Percentiles rank a stretch among this genome's conserved stretches.
phyloP scores from a whole-genome alignment of 805 yeast genomes.

The Metschnikowia chrysomelidarum region DNA sequence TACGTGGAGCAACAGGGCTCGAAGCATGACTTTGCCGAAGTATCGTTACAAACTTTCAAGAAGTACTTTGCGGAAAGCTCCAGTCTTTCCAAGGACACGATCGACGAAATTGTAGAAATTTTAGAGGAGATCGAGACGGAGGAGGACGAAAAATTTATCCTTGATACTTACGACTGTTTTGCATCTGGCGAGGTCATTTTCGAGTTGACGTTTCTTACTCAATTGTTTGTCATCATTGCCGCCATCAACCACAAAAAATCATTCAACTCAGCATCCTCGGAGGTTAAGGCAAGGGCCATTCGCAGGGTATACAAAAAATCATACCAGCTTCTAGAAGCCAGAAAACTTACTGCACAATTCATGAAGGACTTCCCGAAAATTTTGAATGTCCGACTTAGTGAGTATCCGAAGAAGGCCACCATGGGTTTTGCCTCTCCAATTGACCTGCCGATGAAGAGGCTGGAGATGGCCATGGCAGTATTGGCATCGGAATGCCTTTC shows the following conservation, averaged over 20 bases:
- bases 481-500: conserved; percentile 55
- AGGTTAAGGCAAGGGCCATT: conserved; percentile 24
- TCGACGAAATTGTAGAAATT: conserved; percentile 36
- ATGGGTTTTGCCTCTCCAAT: conserved; percentile 2
- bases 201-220: conserved; percentile 56
- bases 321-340: conserved; percentile 55
- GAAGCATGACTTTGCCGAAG: conserved; percentile 76
- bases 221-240: conserved; percentile 43
- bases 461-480: conserved; percentile 53
- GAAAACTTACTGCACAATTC: conserved; percentile 43
- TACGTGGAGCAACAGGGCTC: conserved; percentile 78
- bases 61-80: conserved; percentile 29
- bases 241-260: conserved; percentile 25
- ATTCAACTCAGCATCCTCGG: conserved; percentile 26
- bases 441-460: conserved; percentile 16
- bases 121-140: conserved; percentile 34
- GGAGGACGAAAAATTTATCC: conserved; percentile 39
- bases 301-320: conserved; percentile 57
- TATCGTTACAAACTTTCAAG: conserved; percentile 46
- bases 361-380: conserved; percentile 31
- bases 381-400: conserved; percentile 33
- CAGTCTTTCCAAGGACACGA: conserved; percentile 22
- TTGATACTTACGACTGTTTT: conserved; percentile 65
- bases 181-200: conserved; percentile 54
- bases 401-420: conserved; percentile 46